Conservation (phyloP, 2,329 filamentous ascomycete genomes). For the Penicillium sp. region DNA sequence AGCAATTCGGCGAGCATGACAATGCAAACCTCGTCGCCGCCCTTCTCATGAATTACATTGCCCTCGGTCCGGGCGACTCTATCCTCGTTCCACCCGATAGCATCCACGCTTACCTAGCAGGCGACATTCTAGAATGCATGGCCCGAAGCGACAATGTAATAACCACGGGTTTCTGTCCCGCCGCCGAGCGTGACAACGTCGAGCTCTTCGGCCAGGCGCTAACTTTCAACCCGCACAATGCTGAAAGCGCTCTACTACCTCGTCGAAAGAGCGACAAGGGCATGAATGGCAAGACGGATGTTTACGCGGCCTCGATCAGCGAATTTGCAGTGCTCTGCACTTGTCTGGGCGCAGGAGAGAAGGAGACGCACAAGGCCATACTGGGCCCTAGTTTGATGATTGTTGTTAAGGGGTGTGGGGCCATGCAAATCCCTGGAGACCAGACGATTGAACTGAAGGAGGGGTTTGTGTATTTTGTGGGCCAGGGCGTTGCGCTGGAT, state of each 20-base stretch:
- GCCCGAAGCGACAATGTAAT: conserved; percentile 72
- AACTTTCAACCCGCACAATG: conserved; percentile 62
- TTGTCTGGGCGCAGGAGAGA: conserved; percentile 56
- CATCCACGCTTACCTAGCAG: conserved; percentile 70
- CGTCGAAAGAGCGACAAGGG: conserved; percentile 51
- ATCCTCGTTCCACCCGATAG: conserved; percentile 71
- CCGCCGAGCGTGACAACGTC: conserved; percentile 61
- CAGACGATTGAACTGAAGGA: conserved; percentile 55
- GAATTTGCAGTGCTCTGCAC: conserved; percentile 70
- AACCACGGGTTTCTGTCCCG: conserved; percentile 71
- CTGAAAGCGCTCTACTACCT: conserved; percentile 56
- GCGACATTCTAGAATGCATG: conserved; percentile 78
- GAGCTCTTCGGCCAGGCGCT: conserved; percentile 63
- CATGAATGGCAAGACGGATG: conserved; percentile 58
- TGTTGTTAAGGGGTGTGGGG: conserved; percentile 59
- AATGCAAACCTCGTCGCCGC: conserved; percentile 68
- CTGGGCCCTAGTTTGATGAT: conserved; percentile 64
- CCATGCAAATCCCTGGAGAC: conserved; percentile 53
- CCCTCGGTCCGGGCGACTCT: conserved; percentile 63
- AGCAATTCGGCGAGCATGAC: conserved; percentile 63
- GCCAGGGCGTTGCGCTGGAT: conserved; percentile 53
- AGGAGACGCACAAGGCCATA: conserved; percentile 55
- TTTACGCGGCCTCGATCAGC: conserved; percentile 65
- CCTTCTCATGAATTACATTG: conserved; percentile 71
- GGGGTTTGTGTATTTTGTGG: conserved; percentile 67